Percentiles rank a stretch among this genome's conserved stretches.
phyloP scores from a whole-genome alignment of 192 early-diverging fungal species.

The Coemansia sp. region DNA sequence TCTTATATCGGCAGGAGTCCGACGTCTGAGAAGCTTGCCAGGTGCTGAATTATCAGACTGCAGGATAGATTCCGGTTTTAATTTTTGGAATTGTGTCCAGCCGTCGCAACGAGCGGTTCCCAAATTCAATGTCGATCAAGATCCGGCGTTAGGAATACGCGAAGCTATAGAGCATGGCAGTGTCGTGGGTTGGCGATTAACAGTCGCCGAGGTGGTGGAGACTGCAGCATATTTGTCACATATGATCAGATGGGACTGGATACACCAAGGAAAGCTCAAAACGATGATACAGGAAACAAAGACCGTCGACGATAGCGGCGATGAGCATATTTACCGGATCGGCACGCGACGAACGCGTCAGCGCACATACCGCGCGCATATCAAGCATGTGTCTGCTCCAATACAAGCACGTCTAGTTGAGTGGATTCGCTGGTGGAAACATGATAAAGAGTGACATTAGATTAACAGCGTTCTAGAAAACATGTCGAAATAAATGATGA shows the following conservation, averaged over 20 bases:
- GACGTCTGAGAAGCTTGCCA: background rate
- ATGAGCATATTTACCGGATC: slow-evolving; percentile 27
- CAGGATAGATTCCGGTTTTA: background rate
- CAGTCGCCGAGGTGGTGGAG: slow-evolving; percentile 5
- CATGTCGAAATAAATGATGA: background rate
- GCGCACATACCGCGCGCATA: slow-evolving; percentile 42
- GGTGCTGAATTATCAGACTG: background rate
- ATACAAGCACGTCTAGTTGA: slow-evolving; percentile 24
- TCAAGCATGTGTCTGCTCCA: slow-evolving; percentile 26
- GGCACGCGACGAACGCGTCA: slow-evolving; percentile 35
- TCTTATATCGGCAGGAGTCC: background rate
- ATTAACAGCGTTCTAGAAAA: background rate
- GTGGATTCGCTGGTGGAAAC: slow-evolving; percentile 9
- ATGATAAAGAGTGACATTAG: background rate
- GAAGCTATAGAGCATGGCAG: background rate
- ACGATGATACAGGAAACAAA: background rate
- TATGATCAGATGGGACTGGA: slow-evolving; percentile 43
- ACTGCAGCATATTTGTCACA: slow-evolving; percentile 23
- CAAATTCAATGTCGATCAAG: background rate
- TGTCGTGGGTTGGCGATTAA: background rate
- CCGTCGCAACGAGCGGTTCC: background rate
- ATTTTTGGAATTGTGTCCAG: background rate
- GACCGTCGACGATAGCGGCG: background rate
- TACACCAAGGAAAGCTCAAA: slow-evolving; percentile 30
- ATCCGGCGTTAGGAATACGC: background rate